Conservation (phyloP, 495 filamentous ascomycete genomes). For the Penicillium psychrofluorescens region DNA sequence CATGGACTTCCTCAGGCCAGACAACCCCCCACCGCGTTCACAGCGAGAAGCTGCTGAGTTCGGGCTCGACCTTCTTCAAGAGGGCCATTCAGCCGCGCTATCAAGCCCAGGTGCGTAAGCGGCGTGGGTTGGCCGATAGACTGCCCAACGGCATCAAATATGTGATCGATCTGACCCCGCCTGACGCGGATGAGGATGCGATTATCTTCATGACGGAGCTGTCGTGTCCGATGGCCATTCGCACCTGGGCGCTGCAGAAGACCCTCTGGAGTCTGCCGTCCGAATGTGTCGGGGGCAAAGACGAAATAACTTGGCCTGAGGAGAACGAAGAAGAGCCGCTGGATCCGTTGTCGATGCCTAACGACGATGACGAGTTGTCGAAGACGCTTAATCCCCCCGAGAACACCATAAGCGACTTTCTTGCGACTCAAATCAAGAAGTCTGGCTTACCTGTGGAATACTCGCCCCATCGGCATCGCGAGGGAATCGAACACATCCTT, state of each 20-base stretch:
- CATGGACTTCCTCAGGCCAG: slow-evolving; percentile 3
- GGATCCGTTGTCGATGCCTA: too few species aligned
- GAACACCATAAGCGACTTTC: too few species aligned
- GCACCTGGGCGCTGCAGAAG: slow-evolving; percentile 31
- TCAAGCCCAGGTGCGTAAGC: slow-evolving; percentile 18
- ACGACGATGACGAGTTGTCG: too few species aligned
- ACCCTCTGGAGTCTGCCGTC: slow-evolving; percentile 40
- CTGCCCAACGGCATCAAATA: slow-evolving; percentile 43
- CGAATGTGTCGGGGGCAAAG: slow-evolving; percentile 24
- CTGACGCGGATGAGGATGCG: slow-evolving; percentile 49
- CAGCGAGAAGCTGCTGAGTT: slow-evolving; percentile 37
- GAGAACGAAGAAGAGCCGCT: not conserved
- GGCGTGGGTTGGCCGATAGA: slow-evolving; percentile 19
- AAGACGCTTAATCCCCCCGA: too few species aligned
- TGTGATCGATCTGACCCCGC: slow-evolving; percentile 55
- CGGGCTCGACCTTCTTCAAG: slow-evolving; percentile 42
- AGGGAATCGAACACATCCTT: slow-evolving; percentile 52
- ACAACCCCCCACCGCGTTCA: slow-evolving; percentile 33
- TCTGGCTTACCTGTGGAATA: slow-evolving; percentile 42
- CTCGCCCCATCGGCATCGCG: slow-evolving; percentile 51
- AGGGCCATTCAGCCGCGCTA: slow-evolving; percentile 36
- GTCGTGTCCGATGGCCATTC: slow-evolving; percentile 47
- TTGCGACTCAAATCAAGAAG: not conserved
- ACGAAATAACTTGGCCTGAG: slow-evolving; percentile 17
- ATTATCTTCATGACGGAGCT: slow-evolving; percentile 49